These are phyloP conservation scores for Brachypodium distachyon DNA, from an alignment of 202 grass and related monocot genomes.

Conservation along the genomic window DNA sequence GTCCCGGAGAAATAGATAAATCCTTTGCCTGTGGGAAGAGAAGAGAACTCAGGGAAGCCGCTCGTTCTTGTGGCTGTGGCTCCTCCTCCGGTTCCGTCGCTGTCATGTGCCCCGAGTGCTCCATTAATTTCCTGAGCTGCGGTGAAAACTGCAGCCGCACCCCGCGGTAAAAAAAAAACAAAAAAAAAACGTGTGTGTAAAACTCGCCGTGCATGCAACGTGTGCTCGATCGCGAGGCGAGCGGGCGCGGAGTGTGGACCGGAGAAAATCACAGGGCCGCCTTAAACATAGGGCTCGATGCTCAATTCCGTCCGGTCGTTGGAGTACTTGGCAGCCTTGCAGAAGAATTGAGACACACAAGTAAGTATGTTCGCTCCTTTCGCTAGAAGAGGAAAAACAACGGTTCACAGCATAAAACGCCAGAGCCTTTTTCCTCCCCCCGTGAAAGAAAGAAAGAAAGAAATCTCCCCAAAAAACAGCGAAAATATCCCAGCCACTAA, in stretches of 20 bases:
- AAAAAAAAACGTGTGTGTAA: not conserved
- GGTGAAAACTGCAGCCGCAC: not conserved
- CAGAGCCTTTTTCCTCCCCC: too few relatives aligned
- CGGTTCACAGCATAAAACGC: too few relatives aligned
- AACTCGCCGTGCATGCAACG: not conserved
- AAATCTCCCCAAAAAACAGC: not conserved
- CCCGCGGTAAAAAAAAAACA: too few relatives aligned
- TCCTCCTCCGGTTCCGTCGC: conserved; percentile 19
- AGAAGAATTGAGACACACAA: too few relatives aligned
- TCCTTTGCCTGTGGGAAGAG: too few relatives aligned
- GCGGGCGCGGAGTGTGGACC: not conserved
- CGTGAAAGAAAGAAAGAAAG: too few relatives aligned
- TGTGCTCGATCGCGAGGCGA: not conserved
- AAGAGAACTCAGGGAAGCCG: conserved; percentile 36
- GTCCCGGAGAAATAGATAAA: conserved; percentile 20
- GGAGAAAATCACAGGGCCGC: not conserved
- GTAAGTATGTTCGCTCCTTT: not conserved
- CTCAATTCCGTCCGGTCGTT: not conserved
- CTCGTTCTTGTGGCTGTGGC: conserved; percentile 59
- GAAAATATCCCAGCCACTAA: conserved; percentile 37
- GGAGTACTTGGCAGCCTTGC: not conserved
- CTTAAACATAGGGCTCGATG: not conserved
- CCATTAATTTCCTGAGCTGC: not conserved
- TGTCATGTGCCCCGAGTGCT: conserved; percentile 5
- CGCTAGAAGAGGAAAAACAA: not conserved